Conservation (phyloP, 1,139 yeast genomes). For the Protomyces inouyei region DNA sequence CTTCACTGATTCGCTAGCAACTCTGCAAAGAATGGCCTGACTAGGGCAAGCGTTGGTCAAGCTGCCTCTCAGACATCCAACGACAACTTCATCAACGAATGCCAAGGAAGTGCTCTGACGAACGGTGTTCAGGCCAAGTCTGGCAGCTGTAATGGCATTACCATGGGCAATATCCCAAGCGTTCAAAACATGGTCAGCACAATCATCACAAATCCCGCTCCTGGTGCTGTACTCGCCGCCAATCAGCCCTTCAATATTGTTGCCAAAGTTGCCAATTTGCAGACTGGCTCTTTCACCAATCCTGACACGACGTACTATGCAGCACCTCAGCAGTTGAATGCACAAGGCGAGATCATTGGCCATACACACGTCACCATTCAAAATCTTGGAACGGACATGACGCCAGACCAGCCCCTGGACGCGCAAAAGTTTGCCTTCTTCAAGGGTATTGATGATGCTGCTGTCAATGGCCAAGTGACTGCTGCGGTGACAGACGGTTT, state of each 20-base stretch:
- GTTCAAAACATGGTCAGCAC: background rate
- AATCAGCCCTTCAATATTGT: background rate
- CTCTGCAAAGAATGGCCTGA: background rate
- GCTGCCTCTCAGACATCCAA: background rate
- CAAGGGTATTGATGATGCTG: constrained; percentile 5
- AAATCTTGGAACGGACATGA: background rate
- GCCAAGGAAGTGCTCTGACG: background rate
- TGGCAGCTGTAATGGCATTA: constrained; percentile 2
- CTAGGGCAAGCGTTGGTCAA: background rate
- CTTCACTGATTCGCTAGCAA: background rate
- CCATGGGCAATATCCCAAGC: constrained; percentile 1
- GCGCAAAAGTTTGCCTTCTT: constrained; percentile 2
- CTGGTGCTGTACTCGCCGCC: background rate
- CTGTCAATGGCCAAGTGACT: background rate
- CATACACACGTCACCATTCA: constrained; percentile 19
- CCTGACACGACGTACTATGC: constrained; percentile 1
- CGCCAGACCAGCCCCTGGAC: background rate
- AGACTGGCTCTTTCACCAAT: constrained; percentile 1
- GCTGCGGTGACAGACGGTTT: background rate
- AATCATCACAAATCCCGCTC: background rate
- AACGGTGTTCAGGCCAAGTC: background rate
- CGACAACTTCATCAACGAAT: background rate
- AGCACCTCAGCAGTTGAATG: constrained; percentile 3
- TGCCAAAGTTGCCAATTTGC: background rate
- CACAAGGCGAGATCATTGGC: constrained; percentile 13